Base-by-base conservation (phyloP, 73 alveolate species). In the Paramecium primaurelia region DNA sequence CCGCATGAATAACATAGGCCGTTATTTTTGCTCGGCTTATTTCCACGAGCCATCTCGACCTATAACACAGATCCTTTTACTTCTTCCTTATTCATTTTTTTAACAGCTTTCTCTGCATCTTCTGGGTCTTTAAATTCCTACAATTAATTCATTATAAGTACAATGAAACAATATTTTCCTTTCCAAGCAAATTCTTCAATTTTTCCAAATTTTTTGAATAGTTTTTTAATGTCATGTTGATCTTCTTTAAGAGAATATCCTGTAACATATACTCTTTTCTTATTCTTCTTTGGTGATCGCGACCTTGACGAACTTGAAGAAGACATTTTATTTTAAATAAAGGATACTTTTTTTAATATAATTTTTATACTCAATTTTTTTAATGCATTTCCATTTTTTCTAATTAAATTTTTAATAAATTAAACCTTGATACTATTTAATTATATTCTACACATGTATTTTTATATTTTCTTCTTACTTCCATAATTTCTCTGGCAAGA, bases 101-200 rank as follows among this genome's bases (percentile, higher is more conserved):
- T 80, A 25, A 80, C 91, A 42, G 91, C 91, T 49, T 47, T 80
- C 30, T 80, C 91, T 32, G 91, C 91, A 80, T 80, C 91, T 20
- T 47, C 73, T 16, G 91, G 77, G n/a, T 49, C 75, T 49, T 80
- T 80, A 36, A 80, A 80, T 80, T 80, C 91, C 91, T 80, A 28
- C 58, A 20, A 22, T 80, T 26, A 9, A 80, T 10, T 80, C 49
- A 22, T 44, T 20, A 75, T 18, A 11, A 7, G 34, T 80, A 80
- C 91, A 14, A 80, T 80, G 45, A 80, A 80, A 80, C 91, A 80
- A 80, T 80, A 80, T 80, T 80, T 80, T 7, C 91, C 91, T 47
- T 80, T 80, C 91, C 91, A 80, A 42, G 91, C 91, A 42, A 80
- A 80, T 26, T 80, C 91, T 80, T 80, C 91, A 22, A 80, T 80